Percentiles rank a stretch among this genome's conserved stretches.
These are phyloP conservation scores for Croton setiger DNA, from an alignment of 441 rosid species.

Conservation along the genomic window DNA sequence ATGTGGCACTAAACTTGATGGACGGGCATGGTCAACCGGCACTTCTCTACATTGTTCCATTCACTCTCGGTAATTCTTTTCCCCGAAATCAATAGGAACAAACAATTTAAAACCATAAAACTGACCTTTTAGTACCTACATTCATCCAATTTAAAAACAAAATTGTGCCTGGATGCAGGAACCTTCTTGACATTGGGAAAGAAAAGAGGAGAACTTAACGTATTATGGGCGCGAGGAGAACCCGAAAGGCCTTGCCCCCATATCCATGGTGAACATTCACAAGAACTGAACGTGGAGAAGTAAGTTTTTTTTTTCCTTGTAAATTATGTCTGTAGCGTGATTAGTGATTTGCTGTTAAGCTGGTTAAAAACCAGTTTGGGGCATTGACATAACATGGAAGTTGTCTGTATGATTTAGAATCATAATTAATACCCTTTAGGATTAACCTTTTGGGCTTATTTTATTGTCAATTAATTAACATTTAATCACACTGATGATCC, in stretches of 20 bases:
- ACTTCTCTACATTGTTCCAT: slow-evolving; percentile 74
- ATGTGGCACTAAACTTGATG: slow-evolving; percentile 77
- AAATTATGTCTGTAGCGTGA: background rate
- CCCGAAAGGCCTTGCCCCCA: slow-evolving; percentile 81
- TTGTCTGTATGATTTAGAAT: background rate
- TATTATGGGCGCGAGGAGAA: slow-evolving; percentile 77
- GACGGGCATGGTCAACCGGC: slow-evolving; percentile 89
- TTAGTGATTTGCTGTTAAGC: background rate
- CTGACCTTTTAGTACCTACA: background rate
- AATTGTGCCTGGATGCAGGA: slow-evolving; percentile 38
- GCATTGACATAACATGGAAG: background rate
- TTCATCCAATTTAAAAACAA: background rate
- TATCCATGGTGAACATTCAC: slow-evolving; percentile 39
- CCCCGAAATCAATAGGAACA: background rate
- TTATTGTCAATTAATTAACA: background rate
- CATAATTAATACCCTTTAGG: background rate
- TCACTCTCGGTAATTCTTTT: slow-evolving; percentile 57
- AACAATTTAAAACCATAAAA: slow-evolving; percentile 1
- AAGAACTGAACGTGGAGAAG: slow-evolving; percentile 21
- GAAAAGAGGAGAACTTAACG: slow-evolving; percentile 81
- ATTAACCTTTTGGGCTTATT: slow-evolving; percentile 5
- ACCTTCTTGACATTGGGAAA: slow-evolving; percentile 70
- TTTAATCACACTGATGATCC: background rate
- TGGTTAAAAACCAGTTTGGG: slow-evolving; percentile 5
- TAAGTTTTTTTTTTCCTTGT: slow-evolving; percentile 9